A percentile compares a stretch with the other conserved stretches of the same genome.
These are phyloP conservation scores for Uronychia binucleata DNA, from an alignment of 73 alveolate genomes.

Conservation along the genomic window DNA sequence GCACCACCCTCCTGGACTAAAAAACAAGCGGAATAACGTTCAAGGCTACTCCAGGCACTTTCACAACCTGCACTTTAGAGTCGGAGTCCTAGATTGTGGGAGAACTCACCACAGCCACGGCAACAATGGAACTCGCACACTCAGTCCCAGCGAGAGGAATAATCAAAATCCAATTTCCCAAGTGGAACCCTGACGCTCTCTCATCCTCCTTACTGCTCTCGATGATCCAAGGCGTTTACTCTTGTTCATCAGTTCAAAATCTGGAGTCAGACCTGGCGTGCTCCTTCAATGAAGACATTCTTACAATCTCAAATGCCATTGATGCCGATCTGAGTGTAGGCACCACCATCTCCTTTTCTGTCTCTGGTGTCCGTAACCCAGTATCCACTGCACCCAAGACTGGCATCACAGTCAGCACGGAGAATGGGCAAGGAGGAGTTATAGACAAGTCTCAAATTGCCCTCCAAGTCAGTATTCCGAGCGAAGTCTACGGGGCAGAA, in stretches of 20 bases:
- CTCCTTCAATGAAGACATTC: neutral
- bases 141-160: constrained; percentile 37
- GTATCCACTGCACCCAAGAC: constrained; percentile 26
- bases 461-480: constrained; percentile 19
- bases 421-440: constrained; percentile 42
- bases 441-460: constrained; percentile 38
- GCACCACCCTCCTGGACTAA: neutral
- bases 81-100: constrained; percentile 47
- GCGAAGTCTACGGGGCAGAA: constrained; percentile 9
- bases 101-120: constrained; percentile 33
- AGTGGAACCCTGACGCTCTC: constrained; percentile 63
- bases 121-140: constrained; percentile 13
- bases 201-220: neutral
- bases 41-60: constrained; percentile 6
- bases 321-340: constrained; percentile 17
- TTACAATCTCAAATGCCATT: neutral
- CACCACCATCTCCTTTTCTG: constrained; percentile 21
- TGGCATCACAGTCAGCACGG: constrained; percentile 35
- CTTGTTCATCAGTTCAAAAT: neutral
- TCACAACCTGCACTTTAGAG: constrained; percentile 8
- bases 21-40: constrained; percentile 5
- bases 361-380: constrained; percentile 51
- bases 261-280: neutral
- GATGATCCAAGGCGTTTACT: constrained; percentile 13
- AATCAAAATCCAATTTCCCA: constrained; percentile 44